A percentile compares a stretch with the other conserved stretches of the same genome.
Conservation (phyloP, 257 asterid species). For the Salvia rosmarinus region DNA sequence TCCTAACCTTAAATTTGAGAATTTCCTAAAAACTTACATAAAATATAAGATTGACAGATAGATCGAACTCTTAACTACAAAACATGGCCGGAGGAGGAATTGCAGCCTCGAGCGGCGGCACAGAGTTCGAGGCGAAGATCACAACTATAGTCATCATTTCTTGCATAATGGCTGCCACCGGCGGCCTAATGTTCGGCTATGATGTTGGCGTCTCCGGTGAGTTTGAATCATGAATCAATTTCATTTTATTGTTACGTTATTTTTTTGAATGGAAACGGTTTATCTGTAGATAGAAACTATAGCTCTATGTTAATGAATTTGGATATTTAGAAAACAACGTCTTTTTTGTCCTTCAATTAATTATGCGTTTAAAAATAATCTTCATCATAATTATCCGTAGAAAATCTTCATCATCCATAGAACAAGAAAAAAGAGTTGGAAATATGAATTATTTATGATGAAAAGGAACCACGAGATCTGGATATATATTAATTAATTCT, state of each 20-base stretch:
- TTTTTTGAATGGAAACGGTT: background rate
- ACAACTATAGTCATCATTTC: conserved; percentile 79
- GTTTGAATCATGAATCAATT: background rate
- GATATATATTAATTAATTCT: no score
- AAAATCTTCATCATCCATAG: no score
- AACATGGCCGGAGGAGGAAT: conserved; percentile 78
- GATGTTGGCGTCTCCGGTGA: conserved; percentile 80
- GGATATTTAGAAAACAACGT: background rate
- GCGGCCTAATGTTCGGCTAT: conserved; percentile 90
- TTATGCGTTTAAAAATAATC: background rate
- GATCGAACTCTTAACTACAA: background rate
- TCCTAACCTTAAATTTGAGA: background rate
- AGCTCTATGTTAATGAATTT: background rate
- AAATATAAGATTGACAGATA: background rate
- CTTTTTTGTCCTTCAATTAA: background rate
- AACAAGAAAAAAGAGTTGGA: no score
- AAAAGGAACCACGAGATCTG: background rate
- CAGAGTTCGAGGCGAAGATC: conserved; percentile 75
- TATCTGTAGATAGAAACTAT: background rate
- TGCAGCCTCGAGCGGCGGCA: conserved; percentile 55
- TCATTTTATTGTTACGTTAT: background rate
- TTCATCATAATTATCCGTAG: background rate
- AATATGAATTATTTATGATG: background rate
- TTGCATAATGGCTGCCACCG: conserved; percentile 85
- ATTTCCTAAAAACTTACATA: background rate